Percentiles rank a stretch among this genome's conserved stretches.
phyloP scores from a whole-genome alignment of 371 early-diverging fungal species.

The Mortierella sp. region DNA sequence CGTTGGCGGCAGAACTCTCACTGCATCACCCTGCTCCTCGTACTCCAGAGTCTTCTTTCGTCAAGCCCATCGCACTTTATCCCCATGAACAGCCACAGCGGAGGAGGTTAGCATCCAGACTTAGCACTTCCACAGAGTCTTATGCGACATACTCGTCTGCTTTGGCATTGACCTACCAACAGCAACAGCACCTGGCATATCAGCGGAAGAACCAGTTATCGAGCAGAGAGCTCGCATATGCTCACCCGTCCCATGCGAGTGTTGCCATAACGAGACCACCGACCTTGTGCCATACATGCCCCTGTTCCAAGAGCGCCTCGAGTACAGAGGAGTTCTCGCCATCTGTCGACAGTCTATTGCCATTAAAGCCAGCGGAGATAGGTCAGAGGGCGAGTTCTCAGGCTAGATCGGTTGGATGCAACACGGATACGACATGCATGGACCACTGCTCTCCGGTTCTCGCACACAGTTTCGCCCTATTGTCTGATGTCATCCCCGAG shows the following conservation, averaged over 20 bases:
- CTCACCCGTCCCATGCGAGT: too few species aligned
- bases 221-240: not conserved
- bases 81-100: conserved; percentile 40
- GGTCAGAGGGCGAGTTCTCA: too few species aligned
- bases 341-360: too few species aligned
- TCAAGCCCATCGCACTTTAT: conserved; percentile 33
- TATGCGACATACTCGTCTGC: conserved; percentile 42
- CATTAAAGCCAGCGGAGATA: too few species aligned
- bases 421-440: conserved; percentile 14
- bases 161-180: conserved; percentile 26
- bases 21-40: conserved; percentile 5
- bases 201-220: conserved; percentile 8
- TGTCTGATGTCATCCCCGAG: too few species aligned
- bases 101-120: conserved; percentile 29
- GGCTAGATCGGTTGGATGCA: too few species aligned
- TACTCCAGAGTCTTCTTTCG: not conserved
- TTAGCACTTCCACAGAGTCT: conserved; percentile 18
- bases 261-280: too few species aligned
- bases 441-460: conserved; percentile 30
- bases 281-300: too few species aligned
- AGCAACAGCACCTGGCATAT: conserved; percentile 14
- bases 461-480: too few species aligned
- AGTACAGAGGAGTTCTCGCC: too few species aligned
- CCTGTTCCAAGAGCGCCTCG: too few species aligned
- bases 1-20: conserved; percentile 31